Percentiles rank a stretch among this genome's conserved stretches.
These are phyloP conservation scores for Colletotrichum siamense DNA, from an alignment of 2,329 filamentous ascomycete genomes.

Conservation along the genomic window DNA sequence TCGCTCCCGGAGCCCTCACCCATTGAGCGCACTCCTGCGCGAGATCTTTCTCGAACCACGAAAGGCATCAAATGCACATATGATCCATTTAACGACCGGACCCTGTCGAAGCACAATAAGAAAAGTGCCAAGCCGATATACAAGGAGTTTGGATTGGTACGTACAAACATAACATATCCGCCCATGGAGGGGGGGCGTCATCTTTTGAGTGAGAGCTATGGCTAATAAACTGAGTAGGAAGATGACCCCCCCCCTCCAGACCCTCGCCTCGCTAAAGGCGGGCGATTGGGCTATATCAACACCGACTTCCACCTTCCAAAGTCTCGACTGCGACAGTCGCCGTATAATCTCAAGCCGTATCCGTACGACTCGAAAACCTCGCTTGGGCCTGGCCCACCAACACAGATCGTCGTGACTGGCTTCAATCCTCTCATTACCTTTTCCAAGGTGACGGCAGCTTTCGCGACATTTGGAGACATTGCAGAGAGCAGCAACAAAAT, in stretches of 20 bases:
- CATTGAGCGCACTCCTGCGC: slow-evolving; percentile 55
- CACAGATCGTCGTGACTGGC: slow-evolving; percentile 92
- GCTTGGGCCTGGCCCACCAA: slow-evolving; percentile 86
- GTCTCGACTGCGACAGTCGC: slow-evolving; percentile 72
- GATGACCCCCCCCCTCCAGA: slow-evolving; percentile 82
- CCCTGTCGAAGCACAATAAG: slow-evolving; percentile 54
- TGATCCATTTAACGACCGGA: slow-evolving; percentile 64
- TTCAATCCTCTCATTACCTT: slow-evolving; percentile 91
- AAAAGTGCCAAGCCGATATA: slow-evolving; percentile 66
- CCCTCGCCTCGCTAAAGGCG: slow-evolving; percentile 78
- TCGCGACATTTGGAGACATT: slow-evolving; percentile 85
- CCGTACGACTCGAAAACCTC: slow-evolving; percentile 82
- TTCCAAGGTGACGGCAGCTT: slow-evolving; percentile 76
- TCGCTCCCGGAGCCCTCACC: slow-evolving; percentile 34
- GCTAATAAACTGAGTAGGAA: slow-evolving; percentile 72
- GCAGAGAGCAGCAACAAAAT: slow-evolving; percentile 92
- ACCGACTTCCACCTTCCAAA: slow-evolving; percentile 74
- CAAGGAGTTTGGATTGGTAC: slow-evolving; percentile 70
- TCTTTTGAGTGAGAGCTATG: slow-evolving; percentile 57
- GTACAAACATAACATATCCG: slow-evolving; percentile 53
- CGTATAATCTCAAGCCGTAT: slow-evolving; percentile 84
- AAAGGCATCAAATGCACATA: slow-evolving; percentile 65
- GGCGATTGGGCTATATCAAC: slow-evolving; percentile 70
- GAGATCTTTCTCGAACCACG: slow-evolving; percentile 59
- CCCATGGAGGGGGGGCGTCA: slow-evolving; percentile 63